Conservation (phyloP, 768 basidiomycete species). For the Hygrocybe punicea region DNA sequence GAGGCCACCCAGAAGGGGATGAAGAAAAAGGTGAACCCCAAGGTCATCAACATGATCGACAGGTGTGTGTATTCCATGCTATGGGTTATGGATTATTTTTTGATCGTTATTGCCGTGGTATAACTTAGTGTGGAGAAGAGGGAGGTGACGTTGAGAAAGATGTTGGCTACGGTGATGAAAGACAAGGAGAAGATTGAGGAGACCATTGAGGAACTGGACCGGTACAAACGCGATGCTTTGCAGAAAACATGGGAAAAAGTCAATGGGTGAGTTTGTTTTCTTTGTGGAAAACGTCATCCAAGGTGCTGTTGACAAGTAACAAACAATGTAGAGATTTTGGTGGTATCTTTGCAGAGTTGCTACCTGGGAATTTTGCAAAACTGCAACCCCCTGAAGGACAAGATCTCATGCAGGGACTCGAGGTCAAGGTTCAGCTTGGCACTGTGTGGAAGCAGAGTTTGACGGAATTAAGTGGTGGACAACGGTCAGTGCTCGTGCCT, state of each 20-base stretch:
- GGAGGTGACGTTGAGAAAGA: constrained; percentile 82
- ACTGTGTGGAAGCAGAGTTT: constrained; percentile 97
- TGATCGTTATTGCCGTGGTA: not conserved
- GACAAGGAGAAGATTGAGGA: constrained; percentile 95
- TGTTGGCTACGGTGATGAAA: constrained; percentile 79
- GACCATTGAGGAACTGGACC: constrained; percentile 89
- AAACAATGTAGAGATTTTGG: constrained; percentile 98
- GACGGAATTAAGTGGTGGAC: constrained; percentile 95
- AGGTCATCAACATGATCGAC: constrained; percentile 95
- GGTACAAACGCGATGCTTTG: constrained; percentile 90
- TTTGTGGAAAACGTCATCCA: too few species aligned
- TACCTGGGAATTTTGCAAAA: constrained; percentile 96
- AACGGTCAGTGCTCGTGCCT: constrained; percentile 59
- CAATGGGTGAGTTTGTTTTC: constrained; percentile 59
- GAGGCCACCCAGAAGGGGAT: constrained; percentile 76
- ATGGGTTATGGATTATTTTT: not conserved
- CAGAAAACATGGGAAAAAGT: constrained; percentile 97
- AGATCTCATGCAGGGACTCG: constrained; percentile 85
- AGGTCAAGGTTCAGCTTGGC: constrained; percentile 95
- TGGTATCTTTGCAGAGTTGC: constrained; percentile 88
- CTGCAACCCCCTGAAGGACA: constrained; percentile 90
- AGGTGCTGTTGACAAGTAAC: too few species aligned
- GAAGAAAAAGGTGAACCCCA: constrained; percentile 95
- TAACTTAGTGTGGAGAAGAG: constrained; percentile 82
- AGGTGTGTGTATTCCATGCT: constrained; percentile 60